Base-by-base conservation (phyloP, 1,139 yeast species). In the Suhomyces bolitotheri region DNA sequence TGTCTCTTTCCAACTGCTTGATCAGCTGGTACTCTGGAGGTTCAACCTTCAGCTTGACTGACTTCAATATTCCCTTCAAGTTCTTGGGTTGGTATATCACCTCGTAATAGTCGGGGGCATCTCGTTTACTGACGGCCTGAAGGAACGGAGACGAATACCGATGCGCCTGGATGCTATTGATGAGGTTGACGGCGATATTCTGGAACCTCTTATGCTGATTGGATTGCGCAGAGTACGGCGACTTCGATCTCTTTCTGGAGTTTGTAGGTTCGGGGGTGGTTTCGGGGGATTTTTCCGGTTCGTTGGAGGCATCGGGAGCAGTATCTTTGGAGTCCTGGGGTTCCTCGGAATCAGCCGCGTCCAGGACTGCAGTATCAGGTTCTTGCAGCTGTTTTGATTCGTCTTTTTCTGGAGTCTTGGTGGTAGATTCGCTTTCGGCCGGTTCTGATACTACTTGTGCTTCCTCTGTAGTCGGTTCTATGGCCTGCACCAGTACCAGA, bases 111-210 rank as follows among this genome's bases (percentile, higher is more conserved):
- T 80, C 77, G 3, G 86, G 87, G 2, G 89, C 92, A 37, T 78
- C 86, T 41, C 74, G 66, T 37, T 71, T 73, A 47, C 71, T 76
- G 9, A 85, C 94, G 0, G 94, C 87, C 39, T 74, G 77, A 24
- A 82, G 57, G 53, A 85, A 85, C 37, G 87, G 82, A 0, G 90
- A 82, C 0, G 94, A 85, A 47, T 77, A 82, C 37, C 87, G 64
- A 57, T 83, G 85, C 1, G 87, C 81, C 33, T 82, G 74, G 10
- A 85, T 78, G 41, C 82, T 79, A 15, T 77, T 71, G 33, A 85
- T 60, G 19, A 85, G 64, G 30, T 82, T 85, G 16, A 69, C 60
- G 0, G 82, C 80, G 27, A 78, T 66, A 23, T 69, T 64, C 43
- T 76, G 80, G 56, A 78, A 77, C 37, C 73, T 58, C 47, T 77